A percentile compares a stretch with the other conserved stretches of the same genome.
Evolutionary conservation across 257 asterid genomes (phyloP).

Genomic region (Solanum phureja): DNA sequence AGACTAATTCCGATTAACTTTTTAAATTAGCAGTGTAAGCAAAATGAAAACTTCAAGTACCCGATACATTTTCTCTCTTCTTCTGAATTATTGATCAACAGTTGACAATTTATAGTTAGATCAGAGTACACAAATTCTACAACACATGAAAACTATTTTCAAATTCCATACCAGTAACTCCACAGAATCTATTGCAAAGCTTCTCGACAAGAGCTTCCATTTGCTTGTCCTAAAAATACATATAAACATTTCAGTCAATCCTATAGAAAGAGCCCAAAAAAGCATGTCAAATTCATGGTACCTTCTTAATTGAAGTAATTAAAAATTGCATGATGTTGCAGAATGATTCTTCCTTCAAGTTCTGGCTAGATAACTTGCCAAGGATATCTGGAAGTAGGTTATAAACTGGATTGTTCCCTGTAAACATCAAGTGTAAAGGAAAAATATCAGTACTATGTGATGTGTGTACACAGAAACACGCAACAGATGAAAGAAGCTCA

Average conservation of each 20-base stretch:
- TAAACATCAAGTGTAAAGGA: constrained; percentile 13
- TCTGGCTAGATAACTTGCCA: constrained; percentile 71
- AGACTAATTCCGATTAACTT: background rate
- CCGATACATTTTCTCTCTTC: background rate
- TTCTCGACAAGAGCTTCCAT: constrained; percentile 98
- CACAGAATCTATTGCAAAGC: constrained; percentile 82
- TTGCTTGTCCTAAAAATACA: constrained; percentile 72
- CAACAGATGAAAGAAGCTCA: background rate
- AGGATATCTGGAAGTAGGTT: constrained; percentile 97
- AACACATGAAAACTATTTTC: background rate
- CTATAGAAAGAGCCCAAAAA: background rate
- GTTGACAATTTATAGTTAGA: background rate
- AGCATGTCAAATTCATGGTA: constrained; percentile 11
- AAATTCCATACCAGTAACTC: constrained; percentile 62
- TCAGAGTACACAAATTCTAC: background rate
- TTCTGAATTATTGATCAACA: background rate
- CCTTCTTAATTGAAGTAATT: constrained; percentile 91
- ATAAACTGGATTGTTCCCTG: constrained; percentile 93
- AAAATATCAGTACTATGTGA: background rate
- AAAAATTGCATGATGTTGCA: constrained; percentile 93
- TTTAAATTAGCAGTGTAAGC: background rate
- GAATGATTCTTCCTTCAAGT: constrained; percentile 69
- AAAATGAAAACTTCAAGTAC: background rate
- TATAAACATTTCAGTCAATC: constrained; percentile 2
- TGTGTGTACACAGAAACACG: background rate